Conservation (phyloP, 2,329 filamentous ascomycete species). For the Pseudocercospora fijiensis region DNA sequence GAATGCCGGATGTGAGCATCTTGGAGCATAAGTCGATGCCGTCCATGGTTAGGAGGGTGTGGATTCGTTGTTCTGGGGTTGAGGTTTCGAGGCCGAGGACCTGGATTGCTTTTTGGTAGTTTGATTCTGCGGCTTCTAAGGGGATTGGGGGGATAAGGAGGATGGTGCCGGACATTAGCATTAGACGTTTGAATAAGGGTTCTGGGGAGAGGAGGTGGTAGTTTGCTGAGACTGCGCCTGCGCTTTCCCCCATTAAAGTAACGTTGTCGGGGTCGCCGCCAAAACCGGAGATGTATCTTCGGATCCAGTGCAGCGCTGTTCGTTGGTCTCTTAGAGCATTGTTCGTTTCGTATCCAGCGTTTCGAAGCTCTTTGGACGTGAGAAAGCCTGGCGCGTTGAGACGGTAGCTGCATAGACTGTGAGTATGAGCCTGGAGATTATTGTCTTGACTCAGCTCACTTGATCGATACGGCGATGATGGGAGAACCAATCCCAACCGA, state of each 20-base stretch:
- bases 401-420: constrained; percentile 45
- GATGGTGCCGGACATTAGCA: constrained; percentile 46
- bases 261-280: constrained; percentile 33
- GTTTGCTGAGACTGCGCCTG: constrained; percentile 62
- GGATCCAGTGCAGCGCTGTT: constrained; percentile 39
- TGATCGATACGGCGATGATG: constrained; percentile 45
- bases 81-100: constrained; percentile 43
- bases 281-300: constrained; percentile 28
- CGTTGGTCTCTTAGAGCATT: constrained; percentile 33
- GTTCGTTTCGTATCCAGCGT: constrained; percentile 31
- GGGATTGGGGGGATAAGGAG: constrained; percentile 46
- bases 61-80: constrained; percentile 43
- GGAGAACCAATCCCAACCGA: constrained; percentile 47
- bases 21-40: constrained; percentile 45
- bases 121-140: constrained; percentile 42
- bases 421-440: neutral
- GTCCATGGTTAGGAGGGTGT: constrained; percentile 44
- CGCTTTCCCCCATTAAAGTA: constrained; percentile 23
- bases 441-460: constrained; percentile 9
- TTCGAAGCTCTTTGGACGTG: constrained; percentile 26
- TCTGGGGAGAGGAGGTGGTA: constrained; percentile 38
- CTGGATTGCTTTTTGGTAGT: constrained; percentile 44
- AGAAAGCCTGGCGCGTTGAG: constrained; percentile 46
- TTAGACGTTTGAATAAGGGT: constrained; percentile 45
- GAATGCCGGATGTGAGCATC: constrained; percentile 38